These are phyloP conservation scores for Ceratobasidium sp. DNA, from an alignment of 1,284 basidiomycete species.

Conservation along the genomic window DNA sequence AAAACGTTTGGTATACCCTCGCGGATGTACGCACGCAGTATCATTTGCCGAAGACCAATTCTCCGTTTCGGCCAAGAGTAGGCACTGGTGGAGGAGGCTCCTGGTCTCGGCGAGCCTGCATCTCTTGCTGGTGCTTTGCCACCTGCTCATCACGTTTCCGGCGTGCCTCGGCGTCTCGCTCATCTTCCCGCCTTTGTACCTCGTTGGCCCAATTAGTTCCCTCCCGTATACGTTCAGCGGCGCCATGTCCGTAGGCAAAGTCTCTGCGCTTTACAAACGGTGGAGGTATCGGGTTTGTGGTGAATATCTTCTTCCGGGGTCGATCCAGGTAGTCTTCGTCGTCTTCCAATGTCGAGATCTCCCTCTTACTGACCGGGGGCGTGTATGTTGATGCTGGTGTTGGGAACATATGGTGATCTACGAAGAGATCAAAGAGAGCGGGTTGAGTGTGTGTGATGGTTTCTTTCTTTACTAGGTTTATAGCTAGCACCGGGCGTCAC, in stretches of 20 bases:
- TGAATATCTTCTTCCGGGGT: constrained; percentile 45
- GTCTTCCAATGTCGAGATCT: constrained; percentile 42
- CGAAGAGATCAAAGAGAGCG: constrained; percentile 1
- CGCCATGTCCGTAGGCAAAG: constrained; percentile 43
- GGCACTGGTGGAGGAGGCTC: constrained; percentile 16
- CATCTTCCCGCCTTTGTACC: constrained; percentile 37
- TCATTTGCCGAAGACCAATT: constrained; percentile 29
- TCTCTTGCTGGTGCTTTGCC: constrained; percentile 36
- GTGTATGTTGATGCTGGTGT: not conserved
- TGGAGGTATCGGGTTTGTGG: constrained; percentile 42
- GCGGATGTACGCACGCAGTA: not conserved
- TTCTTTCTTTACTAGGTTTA: not conserved
- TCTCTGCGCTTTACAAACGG: constrained; percentile 43
- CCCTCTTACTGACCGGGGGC: constrained; percentile 26
- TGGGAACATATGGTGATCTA: constrained; percentile 31
- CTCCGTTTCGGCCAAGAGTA: constrained; percentile 6
- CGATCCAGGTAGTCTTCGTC: constrained; percentile 44
- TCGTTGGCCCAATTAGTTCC: constrained; percentile 38
- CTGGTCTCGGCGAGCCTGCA: constrained; percentile 20
- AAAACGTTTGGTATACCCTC: not conserved
- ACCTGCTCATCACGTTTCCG: constrained; percentile 28
- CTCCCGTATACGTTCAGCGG: constrained; percentile 41
- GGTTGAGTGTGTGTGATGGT: not conserved
- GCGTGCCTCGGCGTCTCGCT: constrained; percentile 32
- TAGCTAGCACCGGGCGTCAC: no score